Base-by-base conservation (phyloP, 495 filamentous ascomycete species). In the Echria macrotheca region DNA sequence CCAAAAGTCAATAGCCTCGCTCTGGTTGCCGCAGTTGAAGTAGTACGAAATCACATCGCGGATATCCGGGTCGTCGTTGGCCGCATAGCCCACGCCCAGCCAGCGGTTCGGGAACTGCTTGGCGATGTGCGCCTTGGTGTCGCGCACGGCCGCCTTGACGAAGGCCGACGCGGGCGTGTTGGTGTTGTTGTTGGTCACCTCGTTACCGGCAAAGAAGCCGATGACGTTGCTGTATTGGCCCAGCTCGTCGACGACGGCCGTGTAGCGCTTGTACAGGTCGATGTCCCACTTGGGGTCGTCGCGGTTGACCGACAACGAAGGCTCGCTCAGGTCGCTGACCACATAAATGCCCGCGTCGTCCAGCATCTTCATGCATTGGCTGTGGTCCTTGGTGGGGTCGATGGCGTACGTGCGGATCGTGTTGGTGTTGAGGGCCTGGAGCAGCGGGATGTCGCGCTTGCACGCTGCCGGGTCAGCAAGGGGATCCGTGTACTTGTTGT, bases 131-230 rank as follows among this genome's bases (percentile, higher is more conserved):
- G 79, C 76, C 77, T 98, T 98, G 73, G 80, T 87, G 65, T 97
- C 91, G 55, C 91, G 89, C 23, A 95, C 88, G 28, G 93, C 91
- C 49, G 93, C 93, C 77, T 97, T 97, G 61, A 96, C 91, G 60
- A 85, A 97, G 41, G 91, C 88, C 43, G 84, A 89, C 28, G 91
- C 89, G 53, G 73, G 73, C 21, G 91, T 96, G 68, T 91, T 96
- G 62, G 75, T 83, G 31, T 75, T 68, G 50, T 79, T 77, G 74
- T 97, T 96, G 56, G 88, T 86, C 48, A 97, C 91, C 68, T 98
- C 93, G 65, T 98, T 97, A 43, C 93, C 93, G 21, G 91, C 87
- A 66, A 97, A 96, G 80, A 96, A 98, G 52, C 93, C 93, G 42
- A 98, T 77, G 35, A 83, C 80, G 67, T 98, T 98, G 66, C 73